Base-by-base conservation (phyloP, 1,284 basidiomycete species). In the Clitocybe nebularis region DNA sequence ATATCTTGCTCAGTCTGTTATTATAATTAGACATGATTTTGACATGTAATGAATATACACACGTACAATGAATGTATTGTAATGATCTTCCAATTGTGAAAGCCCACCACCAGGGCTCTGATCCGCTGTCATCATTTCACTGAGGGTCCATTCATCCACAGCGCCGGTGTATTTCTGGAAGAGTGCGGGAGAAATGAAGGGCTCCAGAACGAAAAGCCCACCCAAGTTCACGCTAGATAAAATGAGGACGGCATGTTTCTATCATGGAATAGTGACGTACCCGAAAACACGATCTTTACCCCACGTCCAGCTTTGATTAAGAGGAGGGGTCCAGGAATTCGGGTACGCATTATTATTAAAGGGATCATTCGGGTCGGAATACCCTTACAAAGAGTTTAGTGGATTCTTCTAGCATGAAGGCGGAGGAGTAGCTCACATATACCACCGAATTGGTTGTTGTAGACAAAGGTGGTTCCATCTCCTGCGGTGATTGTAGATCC, bases 1-100 rank as follows among this genome's bases (percentile, higher is more conserved):
- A 96, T 84, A 64, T 95, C 93, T 58, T 84, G 64, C 60, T 95
- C 92, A 21, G 92, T 94, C 81, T 89, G 57, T 30, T 24, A 29
- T 6, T 23, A 20, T 14, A 21, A 32, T 41, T 19, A 48, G 28
- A 21, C 23, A 28, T 22, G 44, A 21, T 41, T 10, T 39, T 32
- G 20, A 49, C 24, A 44, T 39, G 21, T 1, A 48, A 30, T 42
- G 36, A 26, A 29, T 10, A 30, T 23, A 36, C 13, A 21, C 23
- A 51, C 79, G 43, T 45, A 89, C 88, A 47, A 92, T 83, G 62
- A 92, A 93, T 0, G 84, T 89, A 40, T 77, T 67, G 60, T 92
- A 93, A 60, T 94, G 91, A 13, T 82, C 69, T 59, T 87, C 84
- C 44, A 92, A 62, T 57, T 82, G 82, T 40, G 50, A 55, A 29